Percentiles rank a stretch among this genome's conserved stretches.
Conservation (phyloP, 129 eudicot species). For the Artemisia tridentata region DNA sequence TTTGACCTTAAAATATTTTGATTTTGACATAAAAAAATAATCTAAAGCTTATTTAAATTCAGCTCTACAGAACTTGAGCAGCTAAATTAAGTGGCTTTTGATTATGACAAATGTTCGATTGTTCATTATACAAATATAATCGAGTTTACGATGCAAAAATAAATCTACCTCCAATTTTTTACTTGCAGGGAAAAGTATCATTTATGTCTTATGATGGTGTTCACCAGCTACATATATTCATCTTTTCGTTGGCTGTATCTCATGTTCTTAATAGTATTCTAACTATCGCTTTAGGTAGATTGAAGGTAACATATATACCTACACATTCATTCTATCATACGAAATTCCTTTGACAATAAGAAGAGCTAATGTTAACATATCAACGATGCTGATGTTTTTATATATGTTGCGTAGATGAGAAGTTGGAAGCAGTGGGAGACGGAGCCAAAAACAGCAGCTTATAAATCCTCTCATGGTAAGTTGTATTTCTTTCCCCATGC, state of each 20-base stretch:
- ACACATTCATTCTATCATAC: neutral
- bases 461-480: slow-evolving; percentile 63
- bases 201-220: slow-evolving; percentile 59
- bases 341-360: too few relatives aligned
- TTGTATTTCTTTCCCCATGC: slow-evolving; percentile 1
- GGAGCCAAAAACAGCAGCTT: slow-evolving; percentile 56
- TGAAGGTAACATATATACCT: slow-evolving; percentile 40
- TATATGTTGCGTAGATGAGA: slow-evolving; percentile 45
- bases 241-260: slow-evolving; percentile 60
- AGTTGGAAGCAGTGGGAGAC: slow-evolving; percentile 65
- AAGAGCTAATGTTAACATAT: neutral
- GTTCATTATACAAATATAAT: neutral
- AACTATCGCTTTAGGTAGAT: slow-evolving; percentile 57
- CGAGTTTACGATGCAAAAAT: neutral
- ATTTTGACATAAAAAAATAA: neutral
- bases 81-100: too few relatives aligned
- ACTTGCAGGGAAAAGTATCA: slow-evolving; percentile 63
- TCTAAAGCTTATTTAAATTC: neutral
- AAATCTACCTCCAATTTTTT: too few relatives aligned
- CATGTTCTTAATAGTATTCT: slow-evolving; percentile 52
- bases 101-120: neutral
- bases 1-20: too few relatives aligned
- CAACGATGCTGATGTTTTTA: neutral
- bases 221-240: slow-evolving; percentile 72
- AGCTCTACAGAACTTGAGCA: too few relatives aligned